Evolutionary conservation across 345 rosid genomes (phyloP), one percentile per base, ranked within the genome.

Genomic region (Eucalyptus globulus): DNA sequence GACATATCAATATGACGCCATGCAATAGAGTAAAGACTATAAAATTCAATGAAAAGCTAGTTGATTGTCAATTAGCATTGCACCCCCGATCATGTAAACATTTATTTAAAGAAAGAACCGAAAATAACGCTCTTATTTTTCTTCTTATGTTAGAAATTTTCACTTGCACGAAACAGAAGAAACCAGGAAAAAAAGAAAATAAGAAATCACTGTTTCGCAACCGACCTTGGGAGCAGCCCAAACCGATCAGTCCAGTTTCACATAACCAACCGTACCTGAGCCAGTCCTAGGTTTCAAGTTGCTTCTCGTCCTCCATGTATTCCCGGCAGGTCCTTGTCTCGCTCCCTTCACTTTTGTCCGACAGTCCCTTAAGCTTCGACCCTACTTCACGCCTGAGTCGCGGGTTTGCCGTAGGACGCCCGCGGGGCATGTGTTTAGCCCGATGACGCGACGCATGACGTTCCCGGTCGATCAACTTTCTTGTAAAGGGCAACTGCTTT

Each of bases 31-130:
- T 29, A 62, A 62, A 27, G 17, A 29, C 7, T 5, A 17, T 2
- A 69, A 34, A 69, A 69, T 34, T 69, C 3, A 69, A 0, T 34
- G 14, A 11, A 69, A 69, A 69, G 1, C 43, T 5, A 34, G 14
- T 16, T 0, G 13, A 34, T 69, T 21, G 4, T 69, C 44, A 34
- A 34, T 69, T 69, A 34, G 11, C 40, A 19, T 9, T 0, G 4
- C 43, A 67, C 22, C 80, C 6, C 4, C 2, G 0, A 31, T 31
- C 6, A 67, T 4, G 12, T 31, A 67, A 31, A 67, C 2, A 8
- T 67, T 15, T 67, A 67, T 9, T 31, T 16, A 31, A 67, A 34
- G 21, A 31, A 67, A 1, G 0, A 67, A 67, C 3, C 0, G 80
- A 16, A 67, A 31, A 67, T 15, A 67, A 31, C 0, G 22, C 22